Evolutionary conservation across 2,329 filamentous ascomycete genomes (phyloP).

Genomic region (Sclerotiophoma versabilis): DNA sequence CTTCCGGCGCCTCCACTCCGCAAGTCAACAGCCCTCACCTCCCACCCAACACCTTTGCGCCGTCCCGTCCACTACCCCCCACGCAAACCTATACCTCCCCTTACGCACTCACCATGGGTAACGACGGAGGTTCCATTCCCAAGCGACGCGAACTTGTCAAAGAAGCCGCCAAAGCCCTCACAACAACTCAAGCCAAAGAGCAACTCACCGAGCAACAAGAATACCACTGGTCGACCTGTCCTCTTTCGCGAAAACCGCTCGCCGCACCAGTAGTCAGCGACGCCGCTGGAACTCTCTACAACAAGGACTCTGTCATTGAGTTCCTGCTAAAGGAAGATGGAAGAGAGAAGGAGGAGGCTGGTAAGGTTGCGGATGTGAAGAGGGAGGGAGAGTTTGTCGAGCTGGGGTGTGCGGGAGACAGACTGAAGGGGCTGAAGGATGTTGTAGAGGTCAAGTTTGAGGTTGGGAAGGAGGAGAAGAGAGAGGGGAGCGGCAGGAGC

Average conservation of each 20-base stretch:
- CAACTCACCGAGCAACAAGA: conserved; percentile 82
- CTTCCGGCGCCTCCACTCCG: conserved; percentile 29
- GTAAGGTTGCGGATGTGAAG: conserved; percentile 49
- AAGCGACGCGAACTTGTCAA: conserved; percentile 96
- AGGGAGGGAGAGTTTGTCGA: conserved; percentile 64
- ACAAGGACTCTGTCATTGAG: conserved; percentile 87
- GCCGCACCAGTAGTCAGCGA: conserved; percentile 83
- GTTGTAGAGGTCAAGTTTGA: conserved; percentile 86
- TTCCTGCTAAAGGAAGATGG: conserved; percentile 65
- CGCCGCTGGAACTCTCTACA: conserved; percentile 83
- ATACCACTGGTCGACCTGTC: conserved; percentile 87
- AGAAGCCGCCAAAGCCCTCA: conserved; percentile 83
- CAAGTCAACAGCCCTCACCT: conserved; percentile 12
- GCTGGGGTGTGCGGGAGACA: conserved; percentile 59
- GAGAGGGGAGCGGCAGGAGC: conserved; percentile 52
- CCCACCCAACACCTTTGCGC: conserved; percentile 6
- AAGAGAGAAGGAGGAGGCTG: conserved; percentile 66
- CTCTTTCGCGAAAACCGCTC: conserved; percentile 80
- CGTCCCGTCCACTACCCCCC: not conserved
- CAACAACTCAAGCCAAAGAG: conserved; percentile 86
- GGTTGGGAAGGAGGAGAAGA: conserved; percentile 49
- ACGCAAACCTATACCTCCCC: not conserved
- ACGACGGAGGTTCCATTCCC: conserved; percentile 95
- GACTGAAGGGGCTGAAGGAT: conserved; percentile 82
- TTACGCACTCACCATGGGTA: conserved; percentile 72